phyloP scores from a whole-genome alignment of 2,329 filamentous ascomycete species.

The Sporothrix phasma region DNA sequence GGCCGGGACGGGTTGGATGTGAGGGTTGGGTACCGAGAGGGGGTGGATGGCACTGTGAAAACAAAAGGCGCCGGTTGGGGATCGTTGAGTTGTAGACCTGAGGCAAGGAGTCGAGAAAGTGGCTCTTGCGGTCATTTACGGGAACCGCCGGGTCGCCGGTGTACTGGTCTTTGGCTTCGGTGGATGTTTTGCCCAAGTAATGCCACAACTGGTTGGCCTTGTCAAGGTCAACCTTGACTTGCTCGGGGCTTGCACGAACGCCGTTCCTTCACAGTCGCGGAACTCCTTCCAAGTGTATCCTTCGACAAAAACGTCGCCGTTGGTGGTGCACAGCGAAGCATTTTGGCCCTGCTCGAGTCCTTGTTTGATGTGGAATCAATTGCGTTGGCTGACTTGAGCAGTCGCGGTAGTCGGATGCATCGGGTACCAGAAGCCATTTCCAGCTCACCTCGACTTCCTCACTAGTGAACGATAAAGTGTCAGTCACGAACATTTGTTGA shows the following conservation, averaged over 20 bases:
- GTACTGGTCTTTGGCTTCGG: conserved; percentile 83
- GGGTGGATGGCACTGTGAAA: conserved; percentile 18
- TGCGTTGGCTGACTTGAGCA: conserved; percentile 62
- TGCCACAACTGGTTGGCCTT: conserved; percentile 75
- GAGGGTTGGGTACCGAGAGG: conserved; percentile 5
- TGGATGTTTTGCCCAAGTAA: conserved; percentile 78
- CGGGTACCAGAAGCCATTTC: conserved; percentile 71
- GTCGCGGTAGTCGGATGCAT: conserved; percentile 59
- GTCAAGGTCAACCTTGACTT: conserved; percentile 60
- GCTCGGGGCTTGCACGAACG: conserved; percentile 39
- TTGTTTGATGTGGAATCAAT: conserved; percentile 36
- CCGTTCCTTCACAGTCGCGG: conserved; percentile 44
- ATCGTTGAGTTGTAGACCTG: conserved; percentile 11
- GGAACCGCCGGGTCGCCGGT: conserved; percentile 59
- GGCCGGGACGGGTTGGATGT: neutral
- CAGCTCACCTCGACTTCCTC: conserved; percentile 71
- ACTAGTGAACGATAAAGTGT: conserved; percentile 41
- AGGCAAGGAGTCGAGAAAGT: conserved; percentile 55
- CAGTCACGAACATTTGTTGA: neutral
- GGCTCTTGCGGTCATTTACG: conserved; percentile 58
- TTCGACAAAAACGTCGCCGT: conserved; percentile 57
- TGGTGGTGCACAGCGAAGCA: conserved; percentile 44
- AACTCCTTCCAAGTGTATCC: conserved; percentile 74
- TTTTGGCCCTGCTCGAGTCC: conserved; percentile 49
- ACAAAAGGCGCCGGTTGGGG: neutral